Percentiles rank a stretch among this genome's conserved stretches.
phyloP scores from a whole-genome alignment of 441 rosid genomes.

The Aquilaria agallochum region DNA sequence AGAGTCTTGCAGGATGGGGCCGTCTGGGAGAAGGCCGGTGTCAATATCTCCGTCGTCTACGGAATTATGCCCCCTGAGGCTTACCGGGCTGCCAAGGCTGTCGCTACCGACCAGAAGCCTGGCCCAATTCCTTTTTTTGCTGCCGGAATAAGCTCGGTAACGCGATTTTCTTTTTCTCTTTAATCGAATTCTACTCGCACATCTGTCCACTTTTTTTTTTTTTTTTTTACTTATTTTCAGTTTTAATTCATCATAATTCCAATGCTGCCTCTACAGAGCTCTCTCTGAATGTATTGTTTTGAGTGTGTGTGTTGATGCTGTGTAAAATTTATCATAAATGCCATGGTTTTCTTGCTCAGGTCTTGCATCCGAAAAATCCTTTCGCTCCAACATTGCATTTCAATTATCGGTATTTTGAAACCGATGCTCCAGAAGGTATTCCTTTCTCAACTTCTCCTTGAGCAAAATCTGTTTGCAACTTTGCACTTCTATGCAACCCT shows the following conservation, averaged over 20 bases:
- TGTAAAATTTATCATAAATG: too few species aligned
- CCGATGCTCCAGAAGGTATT: conserved; percentile 89
- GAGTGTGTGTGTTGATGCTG: too few species aligned
- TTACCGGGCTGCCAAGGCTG: conserved; percentile 85
- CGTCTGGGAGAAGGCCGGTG: conserved; percentile 96
- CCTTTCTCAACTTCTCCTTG: background rate
- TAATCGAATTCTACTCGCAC: background rate
- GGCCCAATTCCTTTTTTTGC: conserved; percentile 94
- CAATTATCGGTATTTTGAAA: conserved; percentile 94
- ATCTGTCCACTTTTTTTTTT: background rate
- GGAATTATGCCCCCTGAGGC: conserved; percentile 99
- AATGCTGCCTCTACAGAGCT: background rate
- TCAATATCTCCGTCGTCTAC: conserved; percentile 91
- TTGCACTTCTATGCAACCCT: background rate
- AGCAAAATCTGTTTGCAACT: background rate
- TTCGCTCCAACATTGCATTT: conserved; percentile 96
- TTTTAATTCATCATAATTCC: background rate
- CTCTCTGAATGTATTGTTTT: too few species aligned
- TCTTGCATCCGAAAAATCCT: conserved; percentile 96
- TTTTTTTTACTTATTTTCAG: background rate
- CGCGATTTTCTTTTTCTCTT: background rate
- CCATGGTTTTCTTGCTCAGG: conserved; percentile 34
- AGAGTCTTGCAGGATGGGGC: conserved; percentile 90
- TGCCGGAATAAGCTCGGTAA: conserved; percentile 94
- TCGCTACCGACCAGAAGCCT: conserved; percentile 65